Conservation (phyloP, 345 rosid species). For the Hibiscus syriacus region DNA sequence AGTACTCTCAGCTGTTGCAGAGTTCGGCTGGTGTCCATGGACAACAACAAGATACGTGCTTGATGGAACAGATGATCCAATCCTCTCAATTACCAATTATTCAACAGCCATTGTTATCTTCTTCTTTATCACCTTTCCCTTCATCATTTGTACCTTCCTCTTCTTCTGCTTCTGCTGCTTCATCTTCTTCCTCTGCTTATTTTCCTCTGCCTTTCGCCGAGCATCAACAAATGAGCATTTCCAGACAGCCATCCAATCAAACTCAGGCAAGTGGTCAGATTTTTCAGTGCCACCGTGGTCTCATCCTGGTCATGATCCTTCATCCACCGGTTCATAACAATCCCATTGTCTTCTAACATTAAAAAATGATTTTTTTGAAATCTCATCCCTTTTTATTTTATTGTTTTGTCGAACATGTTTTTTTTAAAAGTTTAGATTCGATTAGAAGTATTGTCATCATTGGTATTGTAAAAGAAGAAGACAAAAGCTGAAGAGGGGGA, state of each 20-base stretch:
- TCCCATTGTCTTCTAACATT: not conserved
- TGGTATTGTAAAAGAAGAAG: not conserved
- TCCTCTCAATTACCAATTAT: constrained; percentile 24
- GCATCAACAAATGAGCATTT: constrained; percentile 23
- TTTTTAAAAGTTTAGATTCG: constrained; percentile 9
- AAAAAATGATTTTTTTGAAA: not conserved
- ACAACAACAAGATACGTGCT: constrained; percentile 19
- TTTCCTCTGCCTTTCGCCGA: constrained; percentile 40
- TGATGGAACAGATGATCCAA: constrained; percentile 29
- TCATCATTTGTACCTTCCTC: constrained; percentile 15
- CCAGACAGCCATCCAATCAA: constrained; percentile 20
- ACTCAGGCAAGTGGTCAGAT: constrained; percentile 19
- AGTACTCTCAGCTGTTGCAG: constrained; percentile 44
- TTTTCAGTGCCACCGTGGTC: constrained; percentile 27
- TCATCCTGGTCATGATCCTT: constrained; percentile 27
- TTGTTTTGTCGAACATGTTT: not conserved
- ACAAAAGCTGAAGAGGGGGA: not conserved
- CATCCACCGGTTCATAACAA: constrained; percentile 19
- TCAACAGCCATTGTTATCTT: constrained; percentile 14
- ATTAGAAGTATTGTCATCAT: not conserved
- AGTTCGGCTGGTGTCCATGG: constrained; percentile 24
- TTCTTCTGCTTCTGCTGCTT: constrained; percentile 10
- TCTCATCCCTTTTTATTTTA: not conserved
- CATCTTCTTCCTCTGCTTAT: constrained; percentile 29
- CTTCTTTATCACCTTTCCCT: constrained; percentile 16